Base-by-base conservation (phyloP, 2,329 filamentous ascomycete species). In the Shiraia sp. region DNA sequence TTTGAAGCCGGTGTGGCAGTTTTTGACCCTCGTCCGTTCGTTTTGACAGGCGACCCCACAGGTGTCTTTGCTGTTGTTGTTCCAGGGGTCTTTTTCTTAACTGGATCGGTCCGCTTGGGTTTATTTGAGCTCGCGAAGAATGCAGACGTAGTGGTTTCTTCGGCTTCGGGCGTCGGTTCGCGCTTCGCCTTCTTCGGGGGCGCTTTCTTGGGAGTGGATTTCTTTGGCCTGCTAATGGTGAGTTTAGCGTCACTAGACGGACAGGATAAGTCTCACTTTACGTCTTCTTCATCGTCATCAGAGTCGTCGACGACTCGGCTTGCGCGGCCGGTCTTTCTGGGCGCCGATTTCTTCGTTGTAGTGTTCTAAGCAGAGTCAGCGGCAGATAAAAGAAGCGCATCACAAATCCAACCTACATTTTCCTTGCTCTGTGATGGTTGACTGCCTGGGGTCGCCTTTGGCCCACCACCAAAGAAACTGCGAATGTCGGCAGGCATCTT, bases 401-500 rank as follows among this genome's bases (percentile, higher is more conserved):
- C 22, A 26, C 26, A 25, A 17, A 24, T 19, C 15, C n/a, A 16
- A 47, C 59, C 38, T 59, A 65, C 63, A 57, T 65, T 62, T 19
- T 55, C 58, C 38, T 65, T 65, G 51, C 66, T 63, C 45, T 55
- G 56, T 22, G 56, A 53, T 28, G 46, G 51, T 50, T 66, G 61
- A 52, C 52, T 63, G 53, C 48, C 55, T 64, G 52, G 72, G 55
- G 58, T 77, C 73, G 78, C 73, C 56, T 79, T 76, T 69, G 90
- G 90, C 47, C 90, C 92, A 51, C 87, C 83, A 40, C 86, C 84
- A 75, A 97, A 96, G 72, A 96, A 97, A 58, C 79, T 90, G 63
- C 91, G 81, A 62, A 96, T 97, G 71, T 97, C 92, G 50, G 78
- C 65, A 39, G 90, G 83, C 90, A 96, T 95, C n/a, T 25, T 43